Conservation (phyloP, 768 basidiomycete species). For the Podaxis sp. region DNA sequence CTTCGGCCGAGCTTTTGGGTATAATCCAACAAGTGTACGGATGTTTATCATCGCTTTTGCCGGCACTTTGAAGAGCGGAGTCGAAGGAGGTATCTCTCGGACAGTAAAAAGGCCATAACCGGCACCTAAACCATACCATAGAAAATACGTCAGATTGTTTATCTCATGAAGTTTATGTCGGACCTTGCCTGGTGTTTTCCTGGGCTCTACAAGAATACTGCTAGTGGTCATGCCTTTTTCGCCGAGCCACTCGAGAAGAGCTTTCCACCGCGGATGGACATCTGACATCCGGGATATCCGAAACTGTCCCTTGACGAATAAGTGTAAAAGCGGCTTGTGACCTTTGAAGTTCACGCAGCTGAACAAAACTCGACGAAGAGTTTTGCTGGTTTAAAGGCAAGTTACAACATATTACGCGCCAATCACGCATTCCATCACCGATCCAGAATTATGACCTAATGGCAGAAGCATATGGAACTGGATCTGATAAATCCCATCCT, state of each 20-base stretch:
- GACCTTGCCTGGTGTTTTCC: slow-evolving; percentile 42
- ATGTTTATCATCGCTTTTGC: slow-evolving; percentile 66
- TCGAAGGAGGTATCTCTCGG: slow-evolving; percentile 38
- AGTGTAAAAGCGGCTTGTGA: background rate
- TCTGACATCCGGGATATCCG: slow-evolving; percentile 7
- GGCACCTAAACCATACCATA: slow-evolving; percentile 38
- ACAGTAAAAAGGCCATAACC: slow-evolving; percentile 69
- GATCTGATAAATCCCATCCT: background rate
- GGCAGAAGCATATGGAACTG: background rate
- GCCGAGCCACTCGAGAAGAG: slow-evolving; percentile 50
- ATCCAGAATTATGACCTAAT: background rate
- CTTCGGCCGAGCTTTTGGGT: slow-evolving; percentile 35
- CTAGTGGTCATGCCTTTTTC: slow-evolving; percentile 42
- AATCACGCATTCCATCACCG: slow-evolving; percentile 19
- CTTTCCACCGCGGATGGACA: slow-evolving; percentile 36
- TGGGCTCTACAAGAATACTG: slow-evolving; percentile 47
- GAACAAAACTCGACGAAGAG: background rate
- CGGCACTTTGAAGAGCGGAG: slow-evolving; percentile 67
- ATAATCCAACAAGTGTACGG: slow-evolving; percentile 57
- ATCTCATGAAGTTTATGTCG: background rate
- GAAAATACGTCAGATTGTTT: background rate
- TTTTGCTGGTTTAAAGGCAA: background rate
- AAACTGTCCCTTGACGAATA: background rate
- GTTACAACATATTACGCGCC: slow-evolving; percentile 15
- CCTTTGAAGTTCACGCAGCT: background rate